A percentile compares a stretch with the other conserved stretches of the same genome.
These are phyloP conservation scores for Cladosporium sp. DNA, from an alignment of 2,329 filamentous ascomycete species.

Conservation along the genomic window DNA sequence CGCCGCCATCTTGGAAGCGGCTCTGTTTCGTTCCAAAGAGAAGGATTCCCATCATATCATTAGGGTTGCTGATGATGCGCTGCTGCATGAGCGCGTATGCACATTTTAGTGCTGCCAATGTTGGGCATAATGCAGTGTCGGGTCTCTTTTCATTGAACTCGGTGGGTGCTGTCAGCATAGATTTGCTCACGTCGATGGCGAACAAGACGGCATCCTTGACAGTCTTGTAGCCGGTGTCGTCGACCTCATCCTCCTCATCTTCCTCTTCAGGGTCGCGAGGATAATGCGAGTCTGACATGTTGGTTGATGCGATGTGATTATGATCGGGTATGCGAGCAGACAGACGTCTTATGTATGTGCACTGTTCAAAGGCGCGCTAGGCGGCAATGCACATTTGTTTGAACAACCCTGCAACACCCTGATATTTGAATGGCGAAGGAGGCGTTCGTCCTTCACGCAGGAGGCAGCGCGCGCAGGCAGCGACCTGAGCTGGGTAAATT, in stretches of 20 bases:
- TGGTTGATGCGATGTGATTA: background rate
- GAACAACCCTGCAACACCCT: no score
- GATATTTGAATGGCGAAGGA: no score
- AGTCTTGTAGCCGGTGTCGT: slow-evolving; percentile 74
- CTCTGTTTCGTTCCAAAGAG: slow-evolving; percentile 86
- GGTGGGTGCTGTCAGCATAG: slow-evolving; percentile 72
- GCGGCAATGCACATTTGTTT: no score
- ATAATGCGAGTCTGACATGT: slow-evolving; percentile 23
- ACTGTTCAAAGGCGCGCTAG: no score
- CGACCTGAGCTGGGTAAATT: background rate
- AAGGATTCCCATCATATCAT: slow-evolving; percentile 94
- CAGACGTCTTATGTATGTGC: no score
- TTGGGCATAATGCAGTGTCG: slow-evolving; percentile 67
- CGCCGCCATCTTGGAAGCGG: slow-evolving; percentile 67
- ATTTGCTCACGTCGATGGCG: slow-evolving; percentile 83
- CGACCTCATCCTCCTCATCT: slow-evolving; percentile 64
- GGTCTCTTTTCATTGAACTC: slow-evolving; percentile 67
- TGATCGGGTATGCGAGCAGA: no score
- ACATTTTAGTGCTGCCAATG: slow-evolving; percentile 83
- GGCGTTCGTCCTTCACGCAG: background rate
- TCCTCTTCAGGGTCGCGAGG: slow-evolving; percentile 42
- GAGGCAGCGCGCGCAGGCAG: background rate
- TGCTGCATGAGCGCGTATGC: slow-evolving; percentile 96
- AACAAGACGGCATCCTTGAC: slow-evolving; percentile 98
- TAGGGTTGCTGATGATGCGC: slow-evolving; percentile 93